A percentile compares a stretch with the other conserved stretches of the same genome.
Conservation (phyloP, 352 stramenopile species). For the Stramenopiles sp. region DNA sequence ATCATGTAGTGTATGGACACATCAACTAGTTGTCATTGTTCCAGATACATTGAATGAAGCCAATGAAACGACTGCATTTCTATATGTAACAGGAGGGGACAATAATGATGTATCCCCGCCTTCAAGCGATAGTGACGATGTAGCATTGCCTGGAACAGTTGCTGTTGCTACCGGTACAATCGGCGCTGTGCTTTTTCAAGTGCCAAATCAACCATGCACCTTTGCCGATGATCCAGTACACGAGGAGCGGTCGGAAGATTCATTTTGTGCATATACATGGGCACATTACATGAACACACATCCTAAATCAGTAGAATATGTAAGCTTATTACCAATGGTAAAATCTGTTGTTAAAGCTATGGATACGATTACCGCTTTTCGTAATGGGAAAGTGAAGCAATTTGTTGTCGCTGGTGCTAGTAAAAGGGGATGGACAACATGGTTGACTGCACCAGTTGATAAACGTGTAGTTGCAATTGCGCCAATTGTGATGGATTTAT, state of each 20-base stretch:
- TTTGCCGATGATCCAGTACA: slow-evolving; percentile 19
- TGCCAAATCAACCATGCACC: slow-evolving; percentile 20
- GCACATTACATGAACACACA: slow-evolving; percentile 16
- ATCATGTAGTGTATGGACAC: slow-evolving; percentile 13
- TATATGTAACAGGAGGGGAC: slow-evolving; percentile 22
- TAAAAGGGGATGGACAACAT: slow-evolving; percentile 23
- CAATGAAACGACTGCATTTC: slow-evolving; percentile 12
- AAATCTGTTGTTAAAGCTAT: slow-evolving; percentile 17
- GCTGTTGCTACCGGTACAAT: slow-evolving; percentile 14
- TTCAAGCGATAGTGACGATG: slow-evolving; percentile 12
- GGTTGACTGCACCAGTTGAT: slow-evolving; percentile 19
- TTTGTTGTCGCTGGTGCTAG: slow-evolving; percentile 15
- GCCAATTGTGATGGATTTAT: slow-evolving; percentile 22
- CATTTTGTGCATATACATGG: slow-evolving; percentile 21
- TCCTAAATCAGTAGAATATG: slow-evolving; percentile 16
- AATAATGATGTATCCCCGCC: slow-evolving; percentile 8
- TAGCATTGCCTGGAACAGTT: slow-evolving; percentile 10
- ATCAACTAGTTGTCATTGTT: slow-evolving; percentile 21
- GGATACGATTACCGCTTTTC: slow-evolving; percentile 17
- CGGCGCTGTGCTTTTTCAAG: slow-evolving; percentile 16
- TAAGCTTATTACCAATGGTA: slow-evolving; percentile 19
- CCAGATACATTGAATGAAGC: slow-evolving; percentile 16
- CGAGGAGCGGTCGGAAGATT: slow-evolving; percentile 19
- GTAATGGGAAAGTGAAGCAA: slow-evolving; percentile 9
- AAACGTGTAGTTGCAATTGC: slow-evolving; percentile 16